Percentiles rank a stretch among this genome's conserved stretches.
These are phyloP conservation scores for Boletellus emodensis DNA, from an alignment of 768 basidiomycete genomes.

Conservation along the genomic window DNA sequence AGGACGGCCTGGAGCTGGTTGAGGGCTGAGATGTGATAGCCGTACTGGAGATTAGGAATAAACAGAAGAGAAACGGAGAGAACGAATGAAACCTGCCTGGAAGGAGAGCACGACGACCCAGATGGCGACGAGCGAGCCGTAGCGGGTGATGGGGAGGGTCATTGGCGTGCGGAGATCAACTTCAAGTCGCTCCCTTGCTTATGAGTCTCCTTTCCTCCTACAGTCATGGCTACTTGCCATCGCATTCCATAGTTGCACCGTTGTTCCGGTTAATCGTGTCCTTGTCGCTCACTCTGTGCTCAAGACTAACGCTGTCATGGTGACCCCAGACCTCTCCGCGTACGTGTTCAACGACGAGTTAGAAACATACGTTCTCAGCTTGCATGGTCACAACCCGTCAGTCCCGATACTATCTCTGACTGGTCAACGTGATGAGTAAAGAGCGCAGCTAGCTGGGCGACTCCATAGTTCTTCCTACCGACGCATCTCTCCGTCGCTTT, in stretches of 20 bases:
- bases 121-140: conserved; percentile 62
- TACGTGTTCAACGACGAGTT: conserved; percentile 43
- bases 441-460: conserved; percentile 86
- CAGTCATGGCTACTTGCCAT: no score
- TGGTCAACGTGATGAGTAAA: conserved; percentile 68
- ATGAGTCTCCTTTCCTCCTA: no score
- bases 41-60: conserved; percentile 48
- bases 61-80: neutral
- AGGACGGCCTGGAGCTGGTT: conserved; percentile 83
- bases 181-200: no score
- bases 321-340: conserved; percentile 37
- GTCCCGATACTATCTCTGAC: conserved; percentile 15
- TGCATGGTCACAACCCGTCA: no score
- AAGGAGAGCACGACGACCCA: conserved; percentile 68
- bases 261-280: no score
- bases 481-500: no score
- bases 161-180: neutral
- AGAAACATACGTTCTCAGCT: neutral
- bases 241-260: no score
- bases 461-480: conserved; percentile 10
- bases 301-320: conserved; percentile 80
- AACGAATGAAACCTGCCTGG: conserved; percentile 30
- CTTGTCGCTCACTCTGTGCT: neutral
- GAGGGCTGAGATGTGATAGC: conserved; percentile 89
- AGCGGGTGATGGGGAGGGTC: conserved; percentile 33